These are phyloP conservation scores for Hericium alpestre DNA, from an alignment of 768 basidiomycete species.

Conservation along the genomic window DNA sequence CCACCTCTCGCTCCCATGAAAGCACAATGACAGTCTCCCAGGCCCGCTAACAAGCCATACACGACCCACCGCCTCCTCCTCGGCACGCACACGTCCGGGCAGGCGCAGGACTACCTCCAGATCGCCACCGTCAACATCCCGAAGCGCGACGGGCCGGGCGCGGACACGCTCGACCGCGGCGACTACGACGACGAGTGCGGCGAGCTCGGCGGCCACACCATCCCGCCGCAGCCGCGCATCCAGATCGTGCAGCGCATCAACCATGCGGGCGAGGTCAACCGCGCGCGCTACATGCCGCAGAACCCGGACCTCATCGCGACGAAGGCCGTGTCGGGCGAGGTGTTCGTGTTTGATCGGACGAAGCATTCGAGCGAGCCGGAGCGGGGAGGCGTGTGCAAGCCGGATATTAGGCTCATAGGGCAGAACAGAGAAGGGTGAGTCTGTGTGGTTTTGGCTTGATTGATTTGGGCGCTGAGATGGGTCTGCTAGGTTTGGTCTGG, in stretches of 20 bases:
- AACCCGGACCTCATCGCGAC: conserved; percentile 96
- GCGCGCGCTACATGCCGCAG: conserved; percentile 98
- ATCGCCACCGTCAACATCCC: conserved; percentile 93
- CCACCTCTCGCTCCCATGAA: neutral
- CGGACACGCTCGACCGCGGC: conserved; percentile 66
- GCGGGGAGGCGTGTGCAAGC: conserved; percentile 72
- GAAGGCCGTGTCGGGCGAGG: conserved; percentile 84
- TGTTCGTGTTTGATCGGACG: conserved; percentile 91
- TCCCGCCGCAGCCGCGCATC: conserved; percentile 77
- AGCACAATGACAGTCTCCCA: conserved; percentile 20
- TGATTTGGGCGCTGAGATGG: neutral
- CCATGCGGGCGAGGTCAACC: conserved; percentile 90
- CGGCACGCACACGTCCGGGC: conserved; percentile 94
- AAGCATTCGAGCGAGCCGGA: conserved; percentile 93
- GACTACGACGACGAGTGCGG: conserved; percentile 89
- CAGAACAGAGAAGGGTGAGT: conserved; percentile 89
- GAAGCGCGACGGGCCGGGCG: conserved; percentile 60
- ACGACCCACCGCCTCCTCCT: conserved; percentile 89
- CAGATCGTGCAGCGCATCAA: conserved; percentile 91
- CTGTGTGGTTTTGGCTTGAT: neutral
- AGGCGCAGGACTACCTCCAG: conserved; percentile 89
- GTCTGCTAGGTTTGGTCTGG: conserved; percentile 67
- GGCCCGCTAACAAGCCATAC: conserved; percentile 87
- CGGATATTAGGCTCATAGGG: conserved; percentile 84
- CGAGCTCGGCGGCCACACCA: conserved; percentile 87